phyloP scores from a whole-genome alignment of 2,329 filamentous ascomycete genomes.

The Periglandula ipomoeae region DNA sequence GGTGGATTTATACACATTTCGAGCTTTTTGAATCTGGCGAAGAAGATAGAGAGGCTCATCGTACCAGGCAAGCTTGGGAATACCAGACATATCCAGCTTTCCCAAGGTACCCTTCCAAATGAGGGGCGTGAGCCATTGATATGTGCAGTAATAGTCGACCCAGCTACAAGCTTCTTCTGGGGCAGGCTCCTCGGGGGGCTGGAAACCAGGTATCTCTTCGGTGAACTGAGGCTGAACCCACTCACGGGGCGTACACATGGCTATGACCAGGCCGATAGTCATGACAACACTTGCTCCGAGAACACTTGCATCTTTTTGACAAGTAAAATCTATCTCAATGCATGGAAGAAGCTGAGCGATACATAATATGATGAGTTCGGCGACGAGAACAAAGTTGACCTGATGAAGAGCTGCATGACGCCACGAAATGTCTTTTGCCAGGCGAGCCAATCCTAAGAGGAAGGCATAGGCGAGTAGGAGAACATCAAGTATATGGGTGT shows the following conservation, averaged over 20 bases:
- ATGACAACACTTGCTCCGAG: slow-evolving; percentile 28
- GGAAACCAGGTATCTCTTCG: slow-evolving; percentile 28
- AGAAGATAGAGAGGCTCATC: slow-evolving; percentile 43
- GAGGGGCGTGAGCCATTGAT: slow-evolving; percentile 39
- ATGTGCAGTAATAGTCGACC: slow-evolving; percentile 42
- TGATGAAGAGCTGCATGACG: slow-evolving; percentile 38
- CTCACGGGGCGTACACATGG: slow-evolving; percentile 37
- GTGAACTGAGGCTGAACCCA: slow-evolving; percentile 37
- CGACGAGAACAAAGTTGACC: slow-evolving; percentile 35
- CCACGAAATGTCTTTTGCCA: slow-evolving; percentile 32
- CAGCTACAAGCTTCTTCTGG: slow-evolving; percentile 46
- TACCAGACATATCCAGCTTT: slow-evolving; percentile 35
- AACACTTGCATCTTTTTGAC: slow-evolving; percentile 20
- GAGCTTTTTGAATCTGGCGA: slow-evolving; percentile 32
- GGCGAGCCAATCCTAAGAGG: slow-evolving; percentile 32
- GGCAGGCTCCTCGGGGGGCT: slow-evolving; percentile 30
- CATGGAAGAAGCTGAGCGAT: slow-evolving; percentile 34
- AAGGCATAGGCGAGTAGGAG: slow-evolving; percentile 31
- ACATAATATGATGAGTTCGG: slow-evolving; percentile 26
- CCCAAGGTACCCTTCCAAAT: slow-evolving; percentile 37
- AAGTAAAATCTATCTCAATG: slow-evolving; percentile 26
- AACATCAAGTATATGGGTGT: slow-evolving; percentile 27
- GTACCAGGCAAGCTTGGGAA: slow-evolving; percentile 44
- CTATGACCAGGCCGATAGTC: slow-evolving; percentile 27
- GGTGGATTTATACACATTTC: slow-evolving; percentile 33